Conservation (phyloP, 148 eudicot genomes). For the Vaccinium vitisidaea region DNA sequence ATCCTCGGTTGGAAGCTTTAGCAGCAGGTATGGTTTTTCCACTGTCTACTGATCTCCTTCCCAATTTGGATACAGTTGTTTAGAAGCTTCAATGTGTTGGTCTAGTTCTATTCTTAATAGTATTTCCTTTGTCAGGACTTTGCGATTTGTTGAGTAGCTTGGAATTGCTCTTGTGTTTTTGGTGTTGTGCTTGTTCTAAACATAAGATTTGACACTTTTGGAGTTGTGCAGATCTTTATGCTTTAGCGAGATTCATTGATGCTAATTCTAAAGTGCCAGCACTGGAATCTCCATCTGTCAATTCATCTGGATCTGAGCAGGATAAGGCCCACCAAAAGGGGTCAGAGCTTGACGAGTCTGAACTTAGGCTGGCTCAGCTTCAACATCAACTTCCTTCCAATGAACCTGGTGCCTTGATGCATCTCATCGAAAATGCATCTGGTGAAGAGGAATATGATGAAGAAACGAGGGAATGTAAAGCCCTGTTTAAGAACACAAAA, state of each 20-base stretch:
- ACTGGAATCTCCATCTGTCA: conserved; percentile 23
- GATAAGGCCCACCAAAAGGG: conserved; percentile 26
- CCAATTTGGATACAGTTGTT: background rate
- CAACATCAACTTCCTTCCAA: conserved; percentile 85
- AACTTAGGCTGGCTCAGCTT: conserved; percentile 85
- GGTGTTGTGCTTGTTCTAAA: background rate
- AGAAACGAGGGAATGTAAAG: conserved; percentile 72
- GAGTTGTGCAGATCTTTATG: conserved; percentile 77
- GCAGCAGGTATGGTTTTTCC: conserved; percentile 60
- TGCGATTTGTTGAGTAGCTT: background rate
- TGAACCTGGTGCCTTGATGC: conserved; percentile 84
- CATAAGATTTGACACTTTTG: conserved; percentile 5
- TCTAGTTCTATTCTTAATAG: background rate
- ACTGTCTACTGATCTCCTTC: background rate
- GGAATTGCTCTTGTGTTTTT: background rate
- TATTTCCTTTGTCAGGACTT: background rate
- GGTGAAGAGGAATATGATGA: conserved; percentile 69
- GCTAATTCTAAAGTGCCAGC: conserved; percentile 37
- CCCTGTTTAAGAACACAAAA: conserved; percentile 69
- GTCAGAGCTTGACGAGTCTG: conserved; percentile 53
- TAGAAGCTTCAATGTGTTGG: conserved; percentile 6
- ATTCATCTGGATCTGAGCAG: conserved; percentile 32
- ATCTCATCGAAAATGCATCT: conserved; percentile 66
- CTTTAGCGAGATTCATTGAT: conserved; percentile 65
- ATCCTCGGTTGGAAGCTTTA: conserved; percentile 81